Evolutionary conservation across 306 rosid genomes (phyloP), one percentile per base, ranked within the genome.

Genomic region (Oxytropis ochrocephala): DNA sequence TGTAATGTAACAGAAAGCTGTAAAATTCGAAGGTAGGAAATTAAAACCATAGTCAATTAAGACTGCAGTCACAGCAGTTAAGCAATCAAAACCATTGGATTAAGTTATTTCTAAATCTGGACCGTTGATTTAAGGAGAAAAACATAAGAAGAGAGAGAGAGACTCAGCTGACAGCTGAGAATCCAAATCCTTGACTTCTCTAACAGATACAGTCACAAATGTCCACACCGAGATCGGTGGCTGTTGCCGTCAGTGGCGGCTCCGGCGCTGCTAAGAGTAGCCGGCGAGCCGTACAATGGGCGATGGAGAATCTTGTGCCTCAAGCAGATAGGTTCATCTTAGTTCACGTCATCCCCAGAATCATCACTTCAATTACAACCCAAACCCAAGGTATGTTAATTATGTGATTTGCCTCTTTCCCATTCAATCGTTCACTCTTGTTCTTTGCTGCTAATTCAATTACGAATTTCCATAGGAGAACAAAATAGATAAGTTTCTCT

Each of bases 261-360:
- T 51, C 83, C 67, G 81, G 83, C 54, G 71, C 80, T 17, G 84
- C 87, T 48, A 81, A 43, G 56, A 91, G 84, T 24, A 93, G 98
- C 88, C 79, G 80, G 24, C 83, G 97, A 64, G 97, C 98, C 9
- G 85, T 93, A 12, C 79, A 46, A 48, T 90, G 98, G 98, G 90
- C 98, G 36, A 79, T 81, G 63, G 79, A 85, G 69, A 88, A 93
- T 82, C 89, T 88, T 16, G 70, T 82, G 62, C 85, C 87, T 74
- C 76, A 62, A 70, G 87, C 94, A 54, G 91, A 82, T 82, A 86
- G 94, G 30, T 84, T 90, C 83, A 76, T 90, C 44, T 84, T 93
- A 69, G 88, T 93, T 69, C 97, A 90, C 78, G 97, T 93, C 35
- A 83, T 93, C 82, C 91, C 96, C 64, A 80, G 24, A 78, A 86